Evolutionary conservation across 805 yeast species (phyloP), one percentile per base, ranked within the genome.

Genomic region (Spathaspora girioi): DNA sequence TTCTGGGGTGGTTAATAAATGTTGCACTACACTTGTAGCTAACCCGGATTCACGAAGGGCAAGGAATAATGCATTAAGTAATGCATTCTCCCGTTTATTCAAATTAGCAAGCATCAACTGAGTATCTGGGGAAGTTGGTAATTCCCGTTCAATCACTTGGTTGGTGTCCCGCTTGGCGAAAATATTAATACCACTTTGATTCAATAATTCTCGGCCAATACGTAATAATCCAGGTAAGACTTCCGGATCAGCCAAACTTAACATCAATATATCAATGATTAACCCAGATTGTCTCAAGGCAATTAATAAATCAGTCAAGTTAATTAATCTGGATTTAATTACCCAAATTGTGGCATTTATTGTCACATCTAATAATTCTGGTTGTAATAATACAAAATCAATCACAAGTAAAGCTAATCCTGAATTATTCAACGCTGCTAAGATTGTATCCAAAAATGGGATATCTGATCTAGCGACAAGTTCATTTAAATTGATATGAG

Each of bases 281-380:
- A 63, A 52, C 1, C 68, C 68, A 6, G 69, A 65, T 38, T 61
- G 58, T 27, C 62, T 50, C 35, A 64, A 50, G 1, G 68, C 68
- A 50, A 55, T 60, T 23, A 65, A 55, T 31, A 65, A 50, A 48
- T 62, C 63, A 15, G 63, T 50, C 50, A 62, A 52, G 48, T 61
- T 60, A 40, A 65, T 50, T 48, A 60, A 51, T 29, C 59, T 58
- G 9, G 55, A 46, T 43, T 45, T 56, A 47, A 64, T 51, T 20
- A 61, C 49, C 50, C 56, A 60, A 29, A 63, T 58, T 9, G 63
- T 56, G 7, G 61, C 60, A 27, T 62, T 54, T 19, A 59, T 56
- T 8, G 61, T 56, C 27, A 62, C 44, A 19, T 59, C 59, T 46
- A 60, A 54, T 20, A 65, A 54, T 9, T 50, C 51, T 4, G 64